Evolutionary conservation across 768 basidiomycete genomes (phyloP), one percentile per base, ranked within the genome.

Genomic region (Lactifluus subvellereus): DNA sequence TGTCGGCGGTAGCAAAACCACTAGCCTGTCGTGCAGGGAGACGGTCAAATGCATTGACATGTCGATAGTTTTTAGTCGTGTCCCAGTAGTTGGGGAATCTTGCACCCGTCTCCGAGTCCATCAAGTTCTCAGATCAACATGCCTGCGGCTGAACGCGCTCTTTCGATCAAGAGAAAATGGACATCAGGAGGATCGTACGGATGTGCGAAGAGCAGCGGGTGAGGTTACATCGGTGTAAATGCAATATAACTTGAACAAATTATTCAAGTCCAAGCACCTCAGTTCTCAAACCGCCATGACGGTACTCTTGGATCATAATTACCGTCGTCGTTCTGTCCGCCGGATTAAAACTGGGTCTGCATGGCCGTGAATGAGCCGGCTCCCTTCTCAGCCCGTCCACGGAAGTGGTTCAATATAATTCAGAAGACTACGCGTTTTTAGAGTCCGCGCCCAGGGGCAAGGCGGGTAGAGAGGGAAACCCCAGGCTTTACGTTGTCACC

Each of bases 121-220:
- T 27, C 27, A 27, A 27, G 27, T 42, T 4, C 59, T 64, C 32
- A 64, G 47, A 38, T 59, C 57, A 20, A 59, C 14, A 16, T 59
- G 55, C 47, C 57, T 62, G 51, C 61, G 50, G 27, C 16, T 62
- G 56, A 20, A 50, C 50, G 20, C 58, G 52, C 56, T 47, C 42
- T n/a, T 30, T 53, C 40, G 51, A 6, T 18, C 55, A 22, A 20
- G 42, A 45, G 42, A 58, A 58, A 18, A 47, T 10, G 57, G 45
- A 33, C 61, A 57, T 62, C 16, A 14, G 38, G 33, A 51, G 22
- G 14, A 9, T 60, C 20, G 49, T 16, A 6, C 6, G n/a, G 48
- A 32, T 16, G 33, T 37, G 43, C 16, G 3, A 49, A 27, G 6
- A 35, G 22, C 11, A 37, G 7, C 11, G 37, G 37, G 11, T 11